These are phyloP conservation scores for Rutstroemia sp. DNA, from an alignment of 2,329 filamentous ascomycete genomes.

Conservation along the genomic window DNA sequence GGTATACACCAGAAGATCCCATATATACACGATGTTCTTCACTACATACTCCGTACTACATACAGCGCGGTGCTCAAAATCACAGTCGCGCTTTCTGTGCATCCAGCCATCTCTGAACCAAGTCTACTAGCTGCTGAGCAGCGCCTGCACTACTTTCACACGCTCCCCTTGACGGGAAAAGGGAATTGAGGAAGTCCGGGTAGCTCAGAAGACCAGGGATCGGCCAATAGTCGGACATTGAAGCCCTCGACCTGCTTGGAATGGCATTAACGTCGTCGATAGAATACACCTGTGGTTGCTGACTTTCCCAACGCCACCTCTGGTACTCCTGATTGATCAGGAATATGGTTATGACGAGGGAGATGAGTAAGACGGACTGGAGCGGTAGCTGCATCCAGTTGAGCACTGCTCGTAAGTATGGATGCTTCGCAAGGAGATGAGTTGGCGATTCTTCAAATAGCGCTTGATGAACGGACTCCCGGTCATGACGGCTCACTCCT, in stretches of 20 bases:
- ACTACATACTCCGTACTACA: too few relatives aligned
- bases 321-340: not conserved
- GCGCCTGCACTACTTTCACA: not conserved
- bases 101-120: conserved; percentile 5
- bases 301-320: not conserved
- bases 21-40: not conserved
- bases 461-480: not conserved
- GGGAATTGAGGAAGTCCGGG: not conserved
- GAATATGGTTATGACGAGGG: not conserved
- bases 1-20: too few relatives aligned
- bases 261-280: not conserved
- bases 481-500: too few relatives aligned
- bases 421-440: not conserved
- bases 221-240: not conserved
- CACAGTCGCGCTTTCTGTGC: not conserved
- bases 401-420: not conserved
- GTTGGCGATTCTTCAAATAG: too few relatives aligned
- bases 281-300: not conserved
- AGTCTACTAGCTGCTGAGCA: not conserved
- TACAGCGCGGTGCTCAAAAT: not conserved
- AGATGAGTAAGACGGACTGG: not conserved
- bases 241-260: not conserved
- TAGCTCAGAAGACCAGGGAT: not conserved
- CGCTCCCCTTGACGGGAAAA: too few relatives aligned
- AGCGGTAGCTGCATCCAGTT: not conserved